phyloP scores from a whole-genome alignment of 192 early-diverging fungal species.

The Spinellus fusiger region DNA sequence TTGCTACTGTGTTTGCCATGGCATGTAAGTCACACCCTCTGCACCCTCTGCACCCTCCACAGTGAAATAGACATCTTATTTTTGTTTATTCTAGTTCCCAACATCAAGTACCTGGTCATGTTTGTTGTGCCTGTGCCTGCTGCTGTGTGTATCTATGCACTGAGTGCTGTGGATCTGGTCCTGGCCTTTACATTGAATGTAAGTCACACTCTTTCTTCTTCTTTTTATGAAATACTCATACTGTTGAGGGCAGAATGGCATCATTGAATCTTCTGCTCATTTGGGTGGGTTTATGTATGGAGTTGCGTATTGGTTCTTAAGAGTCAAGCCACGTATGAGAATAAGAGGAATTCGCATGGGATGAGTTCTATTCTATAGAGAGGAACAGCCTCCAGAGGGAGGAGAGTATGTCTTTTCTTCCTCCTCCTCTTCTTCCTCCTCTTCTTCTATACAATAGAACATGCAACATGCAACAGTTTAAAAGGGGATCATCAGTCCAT shows the following conservation, averaged over 20 bases:
- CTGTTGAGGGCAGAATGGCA: conserved; percentile 24
- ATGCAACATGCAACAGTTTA: too few species aligned
- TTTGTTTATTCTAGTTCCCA: conserved; percentile 17
- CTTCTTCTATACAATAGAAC: too few species aligned
- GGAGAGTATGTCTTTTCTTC: too few species aligned
- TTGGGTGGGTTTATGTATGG: conserved; percentile 43
- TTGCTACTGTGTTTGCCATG: conserved; percentile 43
- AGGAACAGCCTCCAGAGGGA: too few species aligned
- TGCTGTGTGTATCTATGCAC: not conserved
- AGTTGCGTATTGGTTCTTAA: conserved; percentile 35
- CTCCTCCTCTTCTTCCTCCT: too few species aligned
- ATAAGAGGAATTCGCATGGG: conserved; percentile 22
- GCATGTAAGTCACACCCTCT: conserved; percentile 25
- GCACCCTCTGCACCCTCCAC: too few species aligned
- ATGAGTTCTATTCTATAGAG: too few species aligned
- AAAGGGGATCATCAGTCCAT: too few species aligned
- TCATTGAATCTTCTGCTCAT: conserved; percentile 43
- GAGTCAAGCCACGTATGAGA: conserved; percentile 31
- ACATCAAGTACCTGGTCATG: conserved; percentile 19
- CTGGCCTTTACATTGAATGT: not conserved
- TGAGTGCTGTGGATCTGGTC: not conserved
- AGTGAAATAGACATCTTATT: not conserved
- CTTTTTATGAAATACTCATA: not conserved
- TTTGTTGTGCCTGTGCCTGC: not conserved
- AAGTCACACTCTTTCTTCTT: not conserved